These are phyloP conservation scores for Leucocoprinus sp. DNA, from an alignment of 768 basidiomycete species.

Conservation along the genomic window DNA sequence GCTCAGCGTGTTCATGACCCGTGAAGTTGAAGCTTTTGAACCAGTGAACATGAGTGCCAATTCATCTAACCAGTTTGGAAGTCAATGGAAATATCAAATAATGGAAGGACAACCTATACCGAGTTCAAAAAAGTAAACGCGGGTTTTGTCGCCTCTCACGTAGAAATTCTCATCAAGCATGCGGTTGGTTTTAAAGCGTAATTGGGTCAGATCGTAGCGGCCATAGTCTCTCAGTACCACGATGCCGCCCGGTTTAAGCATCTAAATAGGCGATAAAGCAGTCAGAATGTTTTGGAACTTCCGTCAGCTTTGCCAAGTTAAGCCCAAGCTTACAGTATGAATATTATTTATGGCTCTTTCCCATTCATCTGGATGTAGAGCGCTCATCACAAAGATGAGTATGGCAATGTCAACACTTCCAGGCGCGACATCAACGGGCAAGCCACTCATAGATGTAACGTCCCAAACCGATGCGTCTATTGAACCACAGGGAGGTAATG, in stretches of 20 bases:
- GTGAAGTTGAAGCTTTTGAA: slow-evolving; percentile 27
- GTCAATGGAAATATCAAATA: neutral
- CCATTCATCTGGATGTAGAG: slow-evolving; percentile 94
- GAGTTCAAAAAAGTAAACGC: slow-evolving; percentile 94
- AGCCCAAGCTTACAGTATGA: slow-evolving; percentile 41
- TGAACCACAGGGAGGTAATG: slow-evolving; percentile 54
- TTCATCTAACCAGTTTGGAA: slow-evolving; percentile 45
- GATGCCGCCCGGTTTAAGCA: slow-evolving; percentile 83
- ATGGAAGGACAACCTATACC: slow-evolving; percentile 34
- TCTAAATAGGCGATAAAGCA: slow-evolving; percentile 33
- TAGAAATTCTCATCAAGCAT: slow-evolving; percentile 93
- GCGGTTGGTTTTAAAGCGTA: slow-evolving; percentile 83
- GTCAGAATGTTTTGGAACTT: neutral
- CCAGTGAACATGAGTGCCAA: slow-evolving; percentile 77
- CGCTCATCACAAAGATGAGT: slow-evolving; percentile 91
- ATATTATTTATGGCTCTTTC: slow-evolving; percentile 71
- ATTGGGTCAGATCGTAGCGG: slow-evolving; percentile 87
- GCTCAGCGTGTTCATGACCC: slow-evolving; percentile 21
- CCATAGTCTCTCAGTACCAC: slow-evolving; percentile 92
- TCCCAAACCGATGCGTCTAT: slow-evolving; percentile 89
- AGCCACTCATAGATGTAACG: slow-evolving; percentile 51
- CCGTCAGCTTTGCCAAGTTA: neutral
- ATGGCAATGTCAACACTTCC: slow-evolving; percentile 80
- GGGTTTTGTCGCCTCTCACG: slow-evolving; percentile 91
- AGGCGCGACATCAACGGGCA: slow-evolving; percentile 58